Base-by-base conservation (phyloP, 176 grass and related monocot species). In the Alloteropsis semialata region DNA sequence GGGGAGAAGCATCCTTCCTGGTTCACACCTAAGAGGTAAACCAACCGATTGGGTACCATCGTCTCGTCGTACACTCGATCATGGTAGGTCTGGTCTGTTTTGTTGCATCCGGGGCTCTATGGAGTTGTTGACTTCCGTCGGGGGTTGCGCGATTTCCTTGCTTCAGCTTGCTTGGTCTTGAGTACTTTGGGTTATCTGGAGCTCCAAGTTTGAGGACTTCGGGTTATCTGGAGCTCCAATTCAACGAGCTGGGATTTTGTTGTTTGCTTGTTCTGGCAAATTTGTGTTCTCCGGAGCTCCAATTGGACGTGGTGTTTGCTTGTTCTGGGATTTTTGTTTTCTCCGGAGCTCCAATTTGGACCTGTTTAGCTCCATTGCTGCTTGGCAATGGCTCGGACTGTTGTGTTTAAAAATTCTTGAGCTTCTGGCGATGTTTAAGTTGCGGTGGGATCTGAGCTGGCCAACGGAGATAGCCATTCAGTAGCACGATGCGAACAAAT, bases 1-100 rank as follows among this genome's bases (percentile, higher is more conserved):
- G 84, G 64, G 5, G 81, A 78, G 48, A 87, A 82, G 74, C n/a
- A n/a, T n/a, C 88, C 88, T 3, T 87, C 88, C 4, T 90, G 88
- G 88, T 90, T 90, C 84, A 87, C 88, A 16, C 88, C 88, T 0
- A 90, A 87, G 84, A 90, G 88, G 88, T 90, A 81, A 27, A 4
- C 19, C 65, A 22, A 43, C 56, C 11, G 44, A 65, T 51, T 49
- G 18, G 50, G 33, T 25, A 21, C 30, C 33, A 3, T 73, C 55
- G 21, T 28, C 15, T 65, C 55, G 21, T 28, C 9, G 9, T 39
- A 11, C 34, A 71, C 41, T 29, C 24, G 6, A 24, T 10, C 34
- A 44, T 43, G 9, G 39, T 72, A 56, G 77, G 24, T 77, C 58
- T 50, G 48, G 39, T 16, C 18, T 72, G 38, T 28, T 78, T 32